Evolutionary conservation across 306 rosid genomes (phyloP).

Genomic region (Prunus persica): Prunus_persica_NCBIv2 NC_034016.1:10766001-10766500

Average conservation of each 20-base stretch:
- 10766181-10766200: constrained; percentile 39
- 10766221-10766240: too few relatives aligned
- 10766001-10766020: not conserved
- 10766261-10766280: too few relatives aligned
- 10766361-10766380: too few relatives aligned
- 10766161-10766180: constrained; percentile 30
- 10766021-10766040: not conserved
- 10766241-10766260: too few relatives aligned
- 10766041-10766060: not conserved
- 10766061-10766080: not conserved
- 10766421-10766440: constrained; percentile 9
- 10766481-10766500: constrained; percentile 55
- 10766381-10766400: not conserved
- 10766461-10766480: constrained; percentile 81
- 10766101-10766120: constrained; percentile 43
- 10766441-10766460: constrained; percentile 73
- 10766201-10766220: constrained; percentile 15
- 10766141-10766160: constrained; percentile 42
- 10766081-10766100: not conserved
- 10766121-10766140: constrained; percentile 29
- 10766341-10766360: too few relatives aligned
- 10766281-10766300: too few relatives aligned
- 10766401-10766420: not conserved
- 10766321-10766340: too few relatives aligned
- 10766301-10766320: too few relatives aligned